phyloP scores from a whole-genome alignment of 106 monocot species.

The Dendrobium catenatum region DNA sequence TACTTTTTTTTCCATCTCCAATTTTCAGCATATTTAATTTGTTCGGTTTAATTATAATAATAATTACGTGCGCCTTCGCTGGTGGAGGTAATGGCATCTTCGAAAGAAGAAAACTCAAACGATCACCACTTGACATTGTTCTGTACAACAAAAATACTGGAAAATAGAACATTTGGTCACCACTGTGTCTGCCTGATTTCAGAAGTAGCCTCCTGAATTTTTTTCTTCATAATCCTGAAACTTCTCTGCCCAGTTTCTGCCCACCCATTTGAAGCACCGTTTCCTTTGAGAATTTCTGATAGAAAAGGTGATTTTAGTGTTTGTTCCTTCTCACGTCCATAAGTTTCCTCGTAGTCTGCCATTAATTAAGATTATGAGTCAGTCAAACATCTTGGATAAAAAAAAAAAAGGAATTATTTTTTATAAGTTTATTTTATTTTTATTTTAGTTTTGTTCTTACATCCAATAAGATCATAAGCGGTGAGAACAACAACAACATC shows the following conservation, averaged over 20 bases:
- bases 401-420: no score
- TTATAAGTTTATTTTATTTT: no score
- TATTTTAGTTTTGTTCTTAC: no score
- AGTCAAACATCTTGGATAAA: background rate
- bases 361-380: background rate
- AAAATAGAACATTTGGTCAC: conserved; percentile 1
- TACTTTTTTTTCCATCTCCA: no score
- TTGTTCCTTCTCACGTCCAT: conserved; percentile 18
- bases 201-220: conserved; percentile 46
- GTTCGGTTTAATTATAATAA: no score
- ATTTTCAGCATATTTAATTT: no score
- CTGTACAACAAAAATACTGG: background rate
- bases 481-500: no score
- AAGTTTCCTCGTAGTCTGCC: conserved; percentile 56
- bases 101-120: background rate
- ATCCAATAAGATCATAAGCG: no score
- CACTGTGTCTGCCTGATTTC: conserved; percentile 31
- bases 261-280: conserved; percentile 29
- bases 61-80: no score
- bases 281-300: conserved; percentile 37
- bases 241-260: conserved; percentile 52
- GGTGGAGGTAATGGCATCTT: no score
- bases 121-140: background rate
- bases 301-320: conserved; percentile 28
- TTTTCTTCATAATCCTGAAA: conserved; percentile 47